Evolutionary conservation across 805 yeast genomes (phyloP), one percentile per base, ranked within the genome.

Genomic region (Candida incommunis): DNA sequence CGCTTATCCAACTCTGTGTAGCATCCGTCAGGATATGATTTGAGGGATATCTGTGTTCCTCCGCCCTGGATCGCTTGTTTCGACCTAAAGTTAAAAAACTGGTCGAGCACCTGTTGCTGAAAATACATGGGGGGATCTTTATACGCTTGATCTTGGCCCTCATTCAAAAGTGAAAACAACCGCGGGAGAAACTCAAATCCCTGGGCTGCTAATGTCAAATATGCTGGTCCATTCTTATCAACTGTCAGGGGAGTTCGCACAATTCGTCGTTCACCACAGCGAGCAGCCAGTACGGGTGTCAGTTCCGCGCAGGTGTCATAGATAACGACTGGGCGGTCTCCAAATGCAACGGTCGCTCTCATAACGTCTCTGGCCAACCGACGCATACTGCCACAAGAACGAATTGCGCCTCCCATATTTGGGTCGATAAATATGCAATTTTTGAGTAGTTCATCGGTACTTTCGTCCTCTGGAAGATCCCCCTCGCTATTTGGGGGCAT

Each of bases 11-110:
- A 13, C 7, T 31, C 37, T 5, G 37, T 31, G 37, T 31, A 31
- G 20, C 37, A 31, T 7, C 37, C 37, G n/a, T 31, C 37, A 13
- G 37, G 37, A 31, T 31, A n/a, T 5, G 37, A 31, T n/a, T 31
- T 31, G 4, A 31, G 18, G 13, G 37, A 31, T 5, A 31, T 31
- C 37, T 31, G 9, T 7, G 37, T 31, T n/a, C 37, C 37, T 5
- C 37, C 37, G n/a, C 37, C 37, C 20, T 31, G 37, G 37, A 31
- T 31, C 7, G 37, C 11, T 31, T 31, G 37, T 16, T 31, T 31
- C 7, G 37, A 11, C 5, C 7, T 31, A 11, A 11, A 31, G 20
- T n/a, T 31, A 5, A 31, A 4, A 18, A 16, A 11, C 9, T n/a
- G 18, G 37, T 31, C 37, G 7, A 31, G 37, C 5, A 31, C 37